These are phyloP conservation scores for Ophiocytium majus DNA, from an alignment of 352 stramenopile genomes.

Conservation along the genomic window DNA sequence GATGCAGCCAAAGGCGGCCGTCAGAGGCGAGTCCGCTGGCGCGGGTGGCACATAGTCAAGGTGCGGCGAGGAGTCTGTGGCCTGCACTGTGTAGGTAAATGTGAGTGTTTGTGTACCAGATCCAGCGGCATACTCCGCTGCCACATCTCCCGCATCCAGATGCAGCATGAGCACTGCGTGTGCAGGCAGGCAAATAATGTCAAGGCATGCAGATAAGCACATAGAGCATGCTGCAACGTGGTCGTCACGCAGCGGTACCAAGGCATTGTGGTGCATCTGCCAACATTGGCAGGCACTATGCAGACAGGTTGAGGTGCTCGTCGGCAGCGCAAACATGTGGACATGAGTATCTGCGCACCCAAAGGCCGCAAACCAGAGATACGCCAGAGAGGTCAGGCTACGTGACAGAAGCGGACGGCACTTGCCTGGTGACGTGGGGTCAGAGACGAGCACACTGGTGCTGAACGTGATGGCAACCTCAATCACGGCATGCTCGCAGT, in stretches of 20 bases:
- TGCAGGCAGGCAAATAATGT: background rate
- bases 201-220: background rate
- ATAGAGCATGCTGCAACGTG: too few relatives aligned
- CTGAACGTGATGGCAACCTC: conserved; percentile 33
- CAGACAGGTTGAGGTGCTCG: too few relatives aligned
- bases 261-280: too few relatives aligned
- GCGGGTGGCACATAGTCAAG: background rate
- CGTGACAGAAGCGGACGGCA: background rate
- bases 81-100: background rate
- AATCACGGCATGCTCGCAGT: conserved; percentile 40
- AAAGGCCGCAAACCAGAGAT: too few relatives aligned
- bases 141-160: background rate
- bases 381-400: too few relatives aligned
- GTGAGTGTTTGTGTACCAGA: background rate
- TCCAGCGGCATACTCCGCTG: background rate
- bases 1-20: conserved; percentile 18
- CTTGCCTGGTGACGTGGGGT: background rate
- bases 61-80: background rate
- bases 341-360: too few relatives aligned
- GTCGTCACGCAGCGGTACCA: too few relatives aligned
- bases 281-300: too few relatives aligned
- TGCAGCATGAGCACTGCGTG: background rate
- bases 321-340: too few relatives aligned
- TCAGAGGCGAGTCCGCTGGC: background rate
- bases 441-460: background rate